Conservation (phyloP, 148 eudicot genomes). For the Arctostaphylos glauca region DNA sequence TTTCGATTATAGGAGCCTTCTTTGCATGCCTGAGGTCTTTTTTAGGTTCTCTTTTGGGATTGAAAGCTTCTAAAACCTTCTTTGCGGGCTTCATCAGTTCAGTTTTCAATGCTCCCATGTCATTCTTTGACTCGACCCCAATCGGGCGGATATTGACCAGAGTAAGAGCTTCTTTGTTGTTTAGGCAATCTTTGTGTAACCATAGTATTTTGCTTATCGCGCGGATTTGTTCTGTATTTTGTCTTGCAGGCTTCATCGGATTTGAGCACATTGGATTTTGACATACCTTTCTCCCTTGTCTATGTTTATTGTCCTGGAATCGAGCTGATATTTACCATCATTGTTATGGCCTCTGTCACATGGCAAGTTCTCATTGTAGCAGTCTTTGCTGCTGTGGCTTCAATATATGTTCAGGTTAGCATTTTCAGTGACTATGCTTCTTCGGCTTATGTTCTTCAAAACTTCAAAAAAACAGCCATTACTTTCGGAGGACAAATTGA, state of each 20-base stretch:
- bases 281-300: conserved; percentile 39
- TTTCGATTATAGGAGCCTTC: conserved; percentile 38
- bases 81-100: conserved; percentile 44
- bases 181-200: too few species aligned
- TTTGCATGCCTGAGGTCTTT: conserved; percentile 47
- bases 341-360: conserved; percentile 54
- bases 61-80: conserved; percentile 54
- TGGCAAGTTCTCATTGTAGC: conserved; percentile 73
- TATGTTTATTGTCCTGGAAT: conserved; percentile 31
- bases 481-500: too few species aligned
- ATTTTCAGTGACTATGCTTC: background rate
- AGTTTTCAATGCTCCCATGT: conserved; percentile 62
- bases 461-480: too few species aligned
- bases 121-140: conserved; percentile 74
- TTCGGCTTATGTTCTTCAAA: too few species aligned
- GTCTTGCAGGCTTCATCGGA: conserved; percentile 62
- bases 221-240: background rate
- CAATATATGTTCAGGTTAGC: conserved; percentile 54
- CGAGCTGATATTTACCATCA: conserved; percentile 40
- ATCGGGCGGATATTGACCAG: conserved; percentile 64
- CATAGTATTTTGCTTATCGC: background rate
- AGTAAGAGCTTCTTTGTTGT: conserved; percentile 30
- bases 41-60: conserved; percentile 45
- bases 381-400: conserved; percentile 35
- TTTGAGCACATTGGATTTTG: conserved; percentile 53